A percentile compares a stretch with the other conserved stretches of the same genome.
phyloP scores from a whole-genome alignment of 2,329 filamentous ascomycete genomes.

The Pseudomassariella vexata region DNA sequence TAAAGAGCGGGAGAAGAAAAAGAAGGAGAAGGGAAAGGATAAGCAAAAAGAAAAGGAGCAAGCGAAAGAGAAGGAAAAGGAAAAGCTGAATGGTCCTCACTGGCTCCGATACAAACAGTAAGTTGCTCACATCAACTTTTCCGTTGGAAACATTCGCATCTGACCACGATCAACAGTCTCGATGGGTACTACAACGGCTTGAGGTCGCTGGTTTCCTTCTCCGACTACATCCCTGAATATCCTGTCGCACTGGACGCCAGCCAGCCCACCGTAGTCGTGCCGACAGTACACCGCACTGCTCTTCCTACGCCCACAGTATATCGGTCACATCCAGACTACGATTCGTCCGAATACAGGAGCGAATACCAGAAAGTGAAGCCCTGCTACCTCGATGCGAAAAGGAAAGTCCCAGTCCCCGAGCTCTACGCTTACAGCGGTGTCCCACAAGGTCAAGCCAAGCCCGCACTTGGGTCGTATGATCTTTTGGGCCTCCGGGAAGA shows the following conservation, averaged over 20 bases:
- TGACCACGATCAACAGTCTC: constrained; percentile 48
- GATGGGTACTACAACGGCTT: constrained; percentile 77
- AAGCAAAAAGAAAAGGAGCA: no score
- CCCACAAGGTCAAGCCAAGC: constrained; percentile 70
- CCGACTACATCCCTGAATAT: constrained; percentile 68
- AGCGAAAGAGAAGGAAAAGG: constrained; percentile 8
- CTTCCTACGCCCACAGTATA: constrained; percentile 48
- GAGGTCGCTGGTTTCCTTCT: constrained; percentile 58
- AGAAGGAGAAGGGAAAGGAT: no score
- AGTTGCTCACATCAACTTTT: constrained; percentile 14
- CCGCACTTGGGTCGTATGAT: constrained; percentile 70
- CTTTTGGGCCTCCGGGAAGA: constrained; percentile 69
- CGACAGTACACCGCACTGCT: constrained; percentile 24
- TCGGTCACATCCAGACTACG: constrained; percentile 63
- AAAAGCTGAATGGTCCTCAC: constrained; percentile 18
- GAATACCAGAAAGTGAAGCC: constrained; percentile 47
- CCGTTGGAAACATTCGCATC: not conserved
- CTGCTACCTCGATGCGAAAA: constrained; percentile 59
- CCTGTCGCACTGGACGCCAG: constrained; percentile 35
- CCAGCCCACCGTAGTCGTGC: constrained; percentile 11
- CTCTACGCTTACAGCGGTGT: constrained; percentile 65
- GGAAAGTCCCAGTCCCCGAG: constrained; percentile 52
- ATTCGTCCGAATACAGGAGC: constrained; percentile 47
- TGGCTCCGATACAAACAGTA: constrained; percentile 39
- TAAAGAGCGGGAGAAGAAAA: no score